Conservation (phyloP, 441 rosid genomes). For the Populus tomentosa region DNA sequence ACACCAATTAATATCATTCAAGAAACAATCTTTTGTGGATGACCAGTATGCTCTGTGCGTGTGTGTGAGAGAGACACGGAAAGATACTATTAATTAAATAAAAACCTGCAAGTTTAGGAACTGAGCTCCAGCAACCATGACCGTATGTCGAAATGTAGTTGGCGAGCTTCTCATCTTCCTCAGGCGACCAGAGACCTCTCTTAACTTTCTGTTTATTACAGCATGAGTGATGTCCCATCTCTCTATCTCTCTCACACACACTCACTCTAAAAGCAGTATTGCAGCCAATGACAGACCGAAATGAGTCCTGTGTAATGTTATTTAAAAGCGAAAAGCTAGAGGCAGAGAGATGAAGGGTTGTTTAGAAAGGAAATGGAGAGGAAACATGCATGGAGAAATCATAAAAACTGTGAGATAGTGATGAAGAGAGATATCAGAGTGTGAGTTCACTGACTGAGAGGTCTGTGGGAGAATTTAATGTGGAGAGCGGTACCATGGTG, state of each 20-base stretch:
- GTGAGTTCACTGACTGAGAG: not conserved
- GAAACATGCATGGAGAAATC: not conserved
- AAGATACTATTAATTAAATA: not conserved
- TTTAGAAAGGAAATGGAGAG: not conserved
- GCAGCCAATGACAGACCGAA: slow-evolving; percentile 26
- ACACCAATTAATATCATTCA: not conserved
- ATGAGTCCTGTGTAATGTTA: slow-evolving; percentile 16
- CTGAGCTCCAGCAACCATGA: slow-evolving; percentile 99
- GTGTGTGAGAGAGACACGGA: slow-evolving; percentile 2
- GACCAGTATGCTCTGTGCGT: not conserved
- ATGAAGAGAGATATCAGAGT: slow-evolving; percentile 15
- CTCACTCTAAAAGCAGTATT: not conserved
- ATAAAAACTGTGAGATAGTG: not conserved
- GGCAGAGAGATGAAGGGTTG: too few relatives aligned
- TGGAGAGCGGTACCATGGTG: slow-evolving; percentile 30
- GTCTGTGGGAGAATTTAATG: slow-evolving; percentile 26
- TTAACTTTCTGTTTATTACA: slow-evolving; percentile 98
- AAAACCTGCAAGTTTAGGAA: slow-evolving; percentile 90
- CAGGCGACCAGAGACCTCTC: slow-evolving; percentile 98
- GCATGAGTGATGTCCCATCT: slow-evolving; percentile 95
- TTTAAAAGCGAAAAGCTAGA: slow-evolving; percentile 1
- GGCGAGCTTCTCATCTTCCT: slow-evolving; percentile 93
- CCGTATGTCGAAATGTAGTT: slow-evolving; percentile 86
- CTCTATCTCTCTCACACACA: slow-evolving; percentile 22
- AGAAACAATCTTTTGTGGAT: not conserved